phyloP scores from a whole-genome alignment of 768 basidiomycete species.

The Hypholoma sublateritium region DNA sequence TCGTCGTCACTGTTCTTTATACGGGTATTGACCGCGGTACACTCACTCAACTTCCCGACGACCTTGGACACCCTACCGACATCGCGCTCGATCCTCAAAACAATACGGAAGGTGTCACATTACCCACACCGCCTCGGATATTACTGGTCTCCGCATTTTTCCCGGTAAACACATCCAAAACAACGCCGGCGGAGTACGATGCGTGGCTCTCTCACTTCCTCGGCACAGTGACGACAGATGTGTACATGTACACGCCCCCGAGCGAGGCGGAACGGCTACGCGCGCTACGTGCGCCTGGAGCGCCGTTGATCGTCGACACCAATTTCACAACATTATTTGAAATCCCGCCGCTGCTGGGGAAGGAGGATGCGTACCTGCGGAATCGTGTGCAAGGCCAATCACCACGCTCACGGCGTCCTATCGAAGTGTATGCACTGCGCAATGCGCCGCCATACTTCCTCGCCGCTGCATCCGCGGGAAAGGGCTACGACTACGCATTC shows the following conservation, averaged over 20 bases:
- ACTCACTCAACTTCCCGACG: not conserved
- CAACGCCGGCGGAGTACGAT: slow-evolving; percentile 42
- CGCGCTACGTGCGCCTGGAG: slow-evolving; percentile 26
- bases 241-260: slow-evolving; percentile 54
- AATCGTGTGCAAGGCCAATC: slow-evolving; percentile 50
- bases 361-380: slow-evolving; percentile 33
- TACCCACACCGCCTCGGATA: slow-evolving; percentile 19
- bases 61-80: slow-evolving; percentile 4
- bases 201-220: slow-evolving; percentile 46
- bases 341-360: slow-evolving; percentile 41
- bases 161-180: slow-evolving; percentile 49
- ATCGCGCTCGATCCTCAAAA: not conserved
- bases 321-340: slow-evolving; percentile 46
- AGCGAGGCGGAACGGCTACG: slow-evolving; percentile 34
- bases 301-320: slow-evolving; percentile 43
- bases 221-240: slow-evolving; percentile 41
- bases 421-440: slow-evolving; percentile 54
- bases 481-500: slow-evolving; percentile 52
- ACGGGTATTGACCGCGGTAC: slow-evolving; percentile 6
- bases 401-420: slow-evolving; percentile 30
- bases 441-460: slow-evolving; percentile 54
- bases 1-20: slow-evolving; percentile 14
- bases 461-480: slow-evolving; percentile 33
- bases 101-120: not conserved
- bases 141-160: slow-evolving; percentile 57